Conservation (phyloP, 2,329 filamentous ascomycete genomes). For the Trichoderma sp. region DNA sequence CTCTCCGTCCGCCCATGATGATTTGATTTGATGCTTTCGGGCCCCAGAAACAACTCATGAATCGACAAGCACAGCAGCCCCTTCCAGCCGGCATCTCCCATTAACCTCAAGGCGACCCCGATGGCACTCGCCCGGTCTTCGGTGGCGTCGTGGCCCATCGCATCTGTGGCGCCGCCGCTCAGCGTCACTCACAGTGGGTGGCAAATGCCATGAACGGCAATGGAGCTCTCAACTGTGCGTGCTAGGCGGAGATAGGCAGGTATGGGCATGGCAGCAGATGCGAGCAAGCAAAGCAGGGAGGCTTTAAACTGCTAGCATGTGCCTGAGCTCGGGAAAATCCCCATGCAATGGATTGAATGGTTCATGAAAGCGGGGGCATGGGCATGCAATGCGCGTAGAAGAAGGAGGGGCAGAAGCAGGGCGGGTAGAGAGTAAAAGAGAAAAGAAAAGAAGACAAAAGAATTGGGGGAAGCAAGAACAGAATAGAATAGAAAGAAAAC, state of each 20-base stretch:
- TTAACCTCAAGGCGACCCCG: constrained; percentile 7
- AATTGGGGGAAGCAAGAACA: not conserved
- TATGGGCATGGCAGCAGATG: not conserved
- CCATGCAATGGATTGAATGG: constrained; percentile 10
- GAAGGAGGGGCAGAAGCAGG: constrained; percentile 12
- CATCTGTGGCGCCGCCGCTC: constrained; percentile 17
- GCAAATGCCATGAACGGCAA: constrained; percentile 2
- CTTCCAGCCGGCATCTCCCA: not conserved
- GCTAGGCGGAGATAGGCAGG: constrained; percentile 14
- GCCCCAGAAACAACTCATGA: not conserved
- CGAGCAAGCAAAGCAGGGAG: not conserved
- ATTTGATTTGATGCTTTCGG: not conserved
- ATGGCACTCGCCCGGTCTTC: constrained; percentile 2
- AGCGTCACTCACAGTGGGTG: constrained; percentile 11
- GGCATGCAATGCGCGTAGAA: constrained; percentile 1
- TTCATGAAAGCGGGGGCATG: constrained; percentile 15
- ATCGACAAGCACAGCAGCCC: not conserved
- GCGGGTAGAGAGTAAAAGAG: not conserved
- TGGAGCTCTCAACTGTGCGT: not conserved
- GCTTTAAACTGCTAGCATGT: not conserved
- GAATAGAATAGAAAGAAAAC: not conserved
- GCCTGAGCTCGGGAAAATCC: not conserved
- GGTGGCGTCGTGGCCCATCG: not conserved
- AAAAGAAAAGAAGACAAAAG: not conserved
- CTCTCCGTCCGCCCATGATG: not conserved